Percentiles rank a stretch among this genome's conserved stretches.
phyloP scores from a whole-genome alignment of 257 asterid genomes.

The Leptodermis oblonga region DNA sequence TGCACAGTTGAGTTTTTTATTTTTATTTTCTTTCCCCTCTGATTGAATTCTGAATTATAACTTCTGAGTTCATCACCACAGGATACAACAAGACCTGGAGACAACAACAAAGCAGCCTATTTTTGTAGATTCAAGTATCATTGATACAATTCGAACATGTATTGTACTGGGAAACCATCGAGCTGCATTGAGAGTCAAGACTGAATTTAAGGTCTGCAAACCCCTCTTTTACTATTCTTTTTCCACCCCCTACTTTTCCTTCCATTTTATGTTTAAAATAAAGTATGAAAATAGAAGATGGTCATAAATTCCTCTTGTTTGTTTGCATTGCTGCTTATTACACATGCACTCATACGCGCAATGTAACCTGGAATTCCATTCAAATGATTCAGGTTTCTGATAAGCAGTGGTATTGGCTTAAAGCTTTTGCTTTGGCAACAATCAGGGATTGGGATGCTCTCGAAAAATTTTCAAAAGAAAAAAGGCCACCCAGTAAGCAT shows the following conservation, averaged over 20 bases:
- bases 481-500: constrained; percentile 61
- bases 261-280: not conserved
- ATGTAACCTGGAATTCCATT: not conserved
- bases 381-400: constrained; percentile 75
- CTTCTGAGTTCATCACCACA: constrained; percentile 23
- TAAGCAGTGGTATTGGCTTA: constrained; percentile 98
- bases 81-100: constrained; percentile 86
- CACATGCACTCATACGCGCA: not conserved
- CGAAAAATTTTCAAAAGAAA: constrained; percentile 88
- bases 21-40: not conserved
- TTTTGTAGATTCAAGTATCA: constrained; percentile 91
- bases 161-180: constrained; percentile 86
- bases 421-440: constrained; percentile 90
- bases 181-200: constrained; percentile 75
- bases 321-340: not conserved
- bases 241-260: too few relatives aligned
- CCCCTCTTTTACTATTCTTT: too few relatives aligned
- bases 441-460: constrained; percentile 89
- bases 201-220: constrained; percentile 66
- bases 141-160: constrained; percentile 94
- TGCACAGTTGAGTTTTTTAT: not conserved
- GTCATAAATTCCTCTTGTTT: not conserved
- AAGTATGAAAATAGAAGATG: not conserved
- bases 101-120: constrained; percentile 82
- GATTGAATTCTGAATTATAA: not conserved